Evolutionary conservation across 768 basidiomycete species (phyloP).

Genomic region (Kwoniella dejecticola): DNA sequence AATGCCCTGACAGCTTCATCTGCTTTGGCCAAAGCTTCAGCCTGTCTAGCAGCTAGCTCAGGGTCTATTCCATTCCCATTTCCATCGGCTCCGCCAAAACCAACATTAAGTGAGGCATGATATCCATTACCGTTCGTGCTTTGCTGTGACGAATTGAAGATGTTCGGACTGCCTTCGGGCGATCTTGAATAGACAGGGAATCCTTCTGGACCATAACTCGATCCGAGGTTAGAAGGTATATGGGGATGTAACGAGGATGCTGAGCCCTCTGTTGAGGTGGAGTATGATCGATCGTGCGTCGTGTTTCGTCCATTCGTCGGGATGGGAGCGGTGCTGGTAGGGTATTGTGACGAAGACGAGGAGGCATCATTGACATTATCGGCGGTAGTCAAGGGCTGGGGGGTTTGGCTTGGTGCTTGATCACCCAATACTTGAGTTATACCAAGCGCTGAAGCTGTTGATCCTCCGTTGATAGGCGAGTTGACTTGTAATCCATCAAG

Average conservation of each 20-base stretch:
- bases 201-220: constrained; percentile 48
- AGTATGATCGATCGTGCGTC: constrained; percentile 28
- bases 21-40: constrained; percentile 40
- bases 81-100: constrained; percentile 16
- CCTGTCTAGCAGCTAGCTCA: constrained; percentile 29
- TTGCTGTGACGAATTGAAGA: constrained; percentile 1
- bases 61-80: constrained; percentile 19
- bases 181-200: constrained; percentile 27
- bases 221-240: constrained; percentile 37
- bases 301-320: background rate
- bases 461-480: constrained; percentile 11
- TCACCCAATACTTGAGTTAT: constrained; percentile 3
- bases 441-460: background rate
- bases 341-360: background rate
- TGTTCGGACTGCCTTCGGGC: constrained; percentile 11
- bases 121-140: constrained; percentile 6
- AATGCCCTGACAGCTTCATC: constrained; percentile 44
- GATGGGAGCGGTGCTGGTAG: background rate
- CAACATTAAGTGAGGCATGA: background rate
- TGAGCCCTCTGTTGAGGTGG: constrained; percentile 40
- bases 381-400: constrained; percentile 2
- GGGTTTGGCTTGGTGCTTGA: background rate
- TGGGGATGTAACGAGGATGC: constrained; percentile 24
- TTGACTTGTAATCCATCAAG: constrained; percentile 29
- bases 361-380: background rate